Base-by-base conservation (phyloP, 305 asterid species). In the Fraxinus velutina region DNA sequence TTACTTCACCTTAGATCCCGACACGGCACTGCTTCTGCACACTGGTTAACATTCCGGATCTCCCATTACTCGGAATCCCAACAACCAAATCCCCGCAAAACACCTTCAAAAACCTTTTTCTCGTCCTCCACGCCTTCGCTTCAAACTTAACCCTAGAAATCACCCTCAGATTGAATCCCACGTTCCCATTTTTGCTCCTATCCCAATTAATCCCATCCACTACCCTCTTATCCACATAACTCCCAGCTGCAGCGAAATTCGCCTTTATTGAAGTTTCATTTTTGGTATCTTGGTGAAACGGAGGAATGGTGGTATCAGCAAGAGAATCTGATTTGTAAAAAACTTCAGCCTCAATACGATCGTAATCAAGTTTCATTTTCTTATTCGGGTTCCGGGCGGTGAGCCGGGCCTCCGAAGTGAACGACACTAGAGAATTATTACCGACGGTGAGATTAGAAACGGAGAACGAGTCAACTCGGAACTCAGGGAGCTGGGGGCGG, bases 331-430 rank as follows among this genome's bases (percentile, higher is more conserved):
- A 33, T 27, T 27, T 13, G 84, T 83, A 90, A 78, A 37, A 86
- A 13, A 90, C 82, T 0, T n/a, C 77, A n/a, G 92, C 88, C 70
- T 72, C 79, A 37, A 88, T 34, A 24, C 76, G 72, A 21, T 87
- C 92, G 75, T 85, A 89, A 29, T 68, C 64, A n/a, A 93, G 77
- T 72, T 81, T 73, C 74, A 89, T 85, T 81, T 89, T 90, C 78
- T 83, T 81, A 87, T 90, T 90, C 37, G 92, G 96, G 88, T 93
- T 91, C 3, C 86, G 62, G 10, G 86, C 90, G 47, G 92, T 84
- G 64, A 91, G 83, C 62, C 77, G 80, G 44, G 87, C 80, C 64
- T 88, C 84, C 83, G 88, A 86, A 30, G 86, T 68, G 75, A 85
- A 79, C 47, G 87, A 82, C 17, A 79, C 22, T 9, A 86, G 78